phyloP scores from a whole-genome alignment of 345 rosid genomes.

The Camelina hispida region DNA sequence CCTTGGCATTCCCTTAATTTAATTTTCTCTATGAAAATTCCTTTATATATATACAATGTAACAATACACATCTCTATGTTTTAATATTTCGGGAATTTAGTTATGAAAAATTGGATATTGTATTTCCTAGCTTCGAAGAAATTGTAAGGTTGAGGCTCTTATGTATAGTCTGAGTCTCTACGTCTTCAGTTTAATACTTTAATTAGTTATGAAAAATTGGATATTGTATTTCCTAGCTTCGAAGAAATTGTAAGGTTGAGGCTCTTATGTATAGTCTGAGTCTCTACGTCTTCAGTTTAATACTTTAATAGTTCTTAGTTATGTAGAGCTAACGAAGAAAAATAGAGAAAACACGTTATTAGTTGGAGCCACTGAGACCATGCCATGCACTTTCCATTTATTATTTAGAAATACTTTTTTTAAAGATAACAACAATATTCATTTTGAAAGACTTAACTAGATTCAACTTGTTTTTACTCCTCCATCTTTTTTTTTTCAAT shows the following conservation, averaged over 20 bases:
- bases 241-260: neutral
- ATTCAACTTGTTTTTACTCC: neutral
- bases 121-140: neutral
- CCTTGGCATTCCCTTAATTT: neutral
- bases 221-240: neutral
- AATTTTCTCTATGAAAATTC: neutral
- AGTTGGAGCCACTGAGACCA: constrained; percentile 1
- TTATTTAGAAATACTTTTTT: neutral
- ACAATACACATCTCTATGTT: neutral
- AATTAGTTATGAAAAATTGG: neutral
- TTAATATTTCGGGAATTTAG: neutral
- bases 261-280: neutral
- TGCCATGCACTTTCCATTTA: neutral
- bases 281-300: neutral
- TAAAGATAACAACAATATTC: neutral
- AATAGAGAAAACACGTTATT: neutral
- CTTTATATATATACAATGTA: neutral
- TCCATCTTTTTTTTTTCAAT: neutral
- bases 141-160: neutral
- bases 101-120: neutral
- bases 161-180: neutral
- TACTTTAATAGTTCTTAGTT: neutral
- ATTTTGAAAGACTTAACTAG: constrained; percentile 13
- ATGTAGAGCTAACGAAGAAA: neutral
- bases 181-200: neutral